Base-by-base conservation (phyloP, 768 basidiomycete genomes). In the Trametes villosa region DNA sequence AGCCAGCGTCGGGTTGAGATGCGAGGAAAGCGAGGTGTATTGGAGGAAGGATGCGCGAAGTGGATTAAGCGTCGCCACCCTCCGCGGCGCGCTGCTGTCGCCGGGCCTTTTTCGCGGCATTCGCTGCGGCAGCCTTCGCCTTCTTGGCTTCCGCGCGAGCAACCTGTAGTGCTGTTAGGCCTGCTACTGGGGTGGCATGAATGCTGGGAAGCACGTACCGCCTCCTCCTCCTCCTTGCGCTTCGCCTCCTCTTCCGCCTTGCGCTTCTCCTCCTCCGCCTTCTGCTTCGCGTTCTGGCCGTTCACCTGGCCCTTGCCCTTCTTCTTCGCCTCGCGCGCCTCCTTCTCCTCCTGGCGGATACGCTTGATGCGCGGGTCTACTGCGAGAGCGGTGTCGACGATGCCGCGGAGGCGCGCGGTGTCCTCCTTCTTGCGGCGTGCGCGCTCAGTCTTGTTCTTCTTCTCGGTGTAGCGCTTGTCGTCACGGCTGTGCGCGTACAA, bases 381-480 rank as follows among this genome's bases (percentile, higher is more conserved):
- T 65, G 79, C 78, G 48, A 97, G 83, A 24, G 92, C 86, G 57
- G 89, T 77, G 78, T 98, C 96, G 50, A 99, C 94, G 26, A 99
- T 79, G 27, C 79, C 79, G 53, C 96, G 88, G 29, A 98, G 75
- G 68, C 95, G 91, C 13, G 94, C 89, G 45, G 86, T 98, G 76
- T 99, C 96, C 67, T 97, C 96, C 82, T 97, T 97, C 82, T 99
- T 99, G 73, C 93, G 82, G 59, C 94, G 85, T 13, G 94, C 92
- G 33, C 96, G 94, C 77, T 99, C 96, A 6, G 92, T 77, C 77
- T 97, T 98, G 86, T 99, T 99, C 84, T 99, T 99, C 83, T 98
- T 98, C 78, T 98, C 96, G 18, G 94, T 95, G 78, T 96, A 97
- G 30, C 96, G 90, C 78, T 98, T 98, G 75, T 99, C 96, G 75